phyloP scores from a whole-genome alignment of 768 basidiomycete genomes.

The Lactarius psammicola region DNA sequence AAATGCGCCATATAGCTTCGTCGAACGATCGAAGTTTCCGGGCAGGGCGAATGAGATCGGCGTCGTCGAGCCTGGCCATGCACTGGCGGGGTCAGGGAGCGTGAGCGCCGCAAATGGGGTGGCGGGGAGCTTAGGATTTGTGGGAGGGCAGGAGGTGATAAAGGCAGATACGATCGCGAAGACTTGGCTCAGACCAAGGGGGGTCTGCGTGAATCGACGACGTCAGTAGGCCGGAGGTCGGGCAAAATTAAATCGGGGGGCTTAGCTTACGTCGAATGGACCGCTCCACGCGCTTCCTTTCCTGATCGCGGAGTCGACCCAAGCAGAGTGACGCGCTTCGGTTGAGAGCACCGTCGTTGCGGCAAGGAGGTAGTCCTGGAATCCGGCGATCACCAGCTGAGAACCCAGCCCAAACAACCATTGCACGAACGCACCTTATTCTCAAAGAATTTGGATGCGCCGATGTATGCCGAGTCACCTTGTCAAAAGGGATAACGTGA shows the following conservation, averaged over 20 bases:
- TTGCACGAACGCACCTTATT: conserved; percentile 42
- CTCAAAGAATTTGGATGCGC: conserved; percentile 48
- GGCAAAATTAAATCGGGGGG: conserved; percentile 29
- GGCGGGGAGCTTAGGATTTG: conserved; percentile 50
- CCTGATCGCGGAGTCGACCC: conserved; percentile 53
- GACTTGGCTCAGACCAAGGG: conserved; percentile 43
- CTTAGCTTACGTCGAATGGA: conserved; percentile 46
- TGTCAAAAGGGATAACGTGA: neutral
- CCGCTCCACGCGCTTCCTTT: conserved; percentile 55
- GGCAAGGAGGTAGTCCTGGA: conserved; percentile 46
- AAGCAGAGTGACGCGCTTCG: conserved; percentile 64
- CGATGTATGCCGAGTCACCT: conserved; percentile 52
- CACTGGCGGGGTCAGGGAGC: conserved; percentile 29
- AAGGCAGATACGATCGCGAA: conserved; percentile 44
- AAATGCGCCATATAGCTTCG: conserved; percentile 25
- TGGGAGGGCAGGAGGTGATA: conserved; percentile 51
- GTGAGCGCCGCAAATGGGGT: conserved; percentile 52
- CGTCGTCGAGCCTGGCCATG: conserved; percentile 20
- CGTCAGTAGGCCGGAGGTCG: conserved; percentile 33
- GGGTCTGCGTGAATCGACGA: conserved; percentile 36
- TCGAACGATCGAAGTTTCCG: neutral
- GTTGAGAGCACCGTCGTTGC: conserved; percentile 57
- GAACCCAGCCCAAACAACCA: conserved; percentile 14
- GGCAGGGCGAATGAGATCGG: conserved; percentile 16
- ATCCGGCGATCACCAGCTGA: conserved; percentile 1